Evolutionary conservation across 805 yeast species (phyloP).

Genomic region (Candida tallmaniae): DNA sequence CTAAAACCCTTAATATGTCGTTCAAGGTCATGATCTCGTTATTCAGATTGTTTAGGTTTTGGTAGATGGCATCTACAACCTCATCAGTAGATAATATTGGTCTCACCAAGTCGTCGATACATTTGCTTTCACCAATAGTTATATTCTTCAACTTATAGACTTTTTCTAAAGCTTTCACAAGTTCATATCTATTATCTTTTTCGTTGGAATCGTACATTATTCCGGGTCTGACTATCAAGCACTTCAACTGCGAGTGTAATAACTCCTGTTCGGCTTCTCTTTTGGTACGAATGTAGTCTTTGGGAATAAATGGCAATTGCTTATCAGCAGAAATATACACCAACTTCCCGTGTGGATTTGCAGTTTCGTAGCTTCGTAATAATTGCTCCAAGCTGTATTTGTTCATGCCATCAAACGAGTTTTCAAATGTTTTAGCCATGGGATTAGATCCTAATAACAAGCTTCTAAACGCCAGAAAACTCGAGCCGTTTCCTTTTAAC

Average conservation of each 20-base stretch:
- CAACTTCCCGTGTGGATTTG: slow-evolving; percentile 18
- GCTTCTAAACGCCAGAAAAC: slow-evolving; percentile 5
- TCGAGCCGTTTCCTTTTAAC: slow-evolving; percentile 25
- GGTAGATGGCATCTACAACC: slow-evolving; percentile 58
- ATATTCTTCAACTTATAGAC: slow-evolving; percentile 41
- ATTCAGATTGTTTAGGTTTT: slow-evolving; percentile 49
- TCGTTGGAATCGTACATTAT: slow-evolving; percentile 63
- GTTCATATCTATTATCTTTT: slow-evolving; percentile 10
- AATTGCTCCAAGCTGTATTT: slow-evolving; percentile 62
- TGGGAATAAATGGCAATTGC: slow-evolving; percentile 53
- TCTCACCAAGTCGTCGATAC: slow-evolving; percentile 46
- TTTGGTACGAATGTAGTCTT: slow-evolving; percentile 70
- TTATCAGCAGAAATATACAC: slow-evolving; percentile 84
- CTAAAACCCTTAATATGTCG: slow-evolving; percentile 11
- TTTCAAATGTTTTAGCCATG: slow-evolving; percentile 40
- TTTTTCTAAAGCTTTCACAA: slow-evolving; percentile 31
- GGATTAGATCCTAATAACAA: slow-evolving; percentile 59
- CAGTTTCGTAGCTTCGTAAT: slow-evolving; percentile 29
- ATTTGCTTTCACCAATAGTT: slow-evolving; percentile 31
- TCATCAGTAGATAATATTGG: slow-evolving; percentile 64
- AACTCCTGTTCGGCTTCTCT: slow-evolving; percentile 69
- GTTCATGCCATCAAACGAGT: slow-evolving; percentile 61
- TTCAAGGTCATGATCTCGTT: slow-evolving; percentile 53
- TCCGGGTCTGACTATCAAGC: slow-evolving; percentile 74
- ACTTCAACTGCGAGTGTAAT: slow-evolving; percentile 45